A percentile compares a stretch with the other conserved stretches of the same genome.
Conservation (phyloP, 805 yeast species). For the Starmerella cellae region DNA sequence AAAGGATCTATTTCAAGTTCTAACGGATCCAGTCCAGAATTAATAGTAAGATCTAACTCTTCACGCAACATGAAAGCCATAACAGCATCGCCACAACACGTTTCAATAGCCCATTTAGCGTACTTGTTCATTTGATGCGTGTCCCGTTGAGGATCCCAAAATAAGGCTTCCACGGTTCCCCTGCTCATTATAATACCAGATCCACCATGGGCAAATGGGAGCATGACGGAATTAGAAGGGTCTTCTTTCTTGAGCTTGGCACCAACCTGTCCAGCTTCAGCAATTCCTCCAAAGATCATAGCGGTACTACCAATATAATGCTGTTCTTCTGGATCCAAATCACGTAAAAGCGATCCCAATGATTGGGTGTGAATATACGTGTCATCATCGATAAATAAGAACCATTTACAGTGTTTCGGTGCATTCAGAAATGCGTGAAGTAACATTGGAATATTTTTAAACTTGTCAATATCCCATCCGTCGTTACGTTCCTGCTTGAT, state of each 20-base stretch:
- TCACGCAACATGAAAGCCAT: constrained; percentile 25
- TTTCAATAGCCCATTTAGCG: constrained; percentile 17
- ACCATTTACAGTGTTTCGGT: constrained; percentile 27
- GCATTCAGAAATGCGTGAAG: constrained; percentile 26
- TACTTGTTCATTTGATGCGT: constrained; percentile 14
- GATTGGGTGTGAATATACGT: constrained; percentile 24
- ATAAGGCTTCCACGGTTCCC: constrained; percentile 23
- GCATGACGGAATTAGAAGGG: constrained; percentile 9
- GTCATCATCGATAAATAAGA: constrained; percentile 29
- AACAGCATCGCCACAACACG: constrained; percentile 30
- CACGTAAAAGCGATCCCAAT: constrained; percentile 21
- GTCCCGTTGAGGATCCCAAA: constrained; percentile 23
- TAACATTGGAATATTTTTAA: constrained; percentile 30
- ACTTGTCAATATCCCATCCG: constrained; percentile 29
- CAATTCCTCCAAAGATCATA: constrained; percentile 2
- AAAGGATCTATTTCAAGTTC: constrained; percentile 18
- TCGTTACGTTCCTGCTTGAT: constrained; percentile 12
- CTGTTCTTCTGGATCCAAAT: constrained; percentile 23
- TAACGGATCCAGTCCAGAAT: constrained; percentile 3
- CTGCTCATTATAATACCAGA: constrained; percentile 28
- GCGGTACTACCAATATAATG: constrained; percentile 25
- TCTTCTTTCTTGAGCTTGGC: not conserved
- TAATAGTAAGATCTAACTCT: constrained; percentile 16
- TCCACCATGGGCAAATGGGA: constrained; percentile 31
- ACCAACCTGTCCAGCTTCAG: constrained; percentile 7